A percentile compares a stretch with the other conserved stretches of the same genome.
phyloP scores from a whole-genome alignment of 2,329 filamentous ascomycete genomes.

The Niveomyces coronatus region DNA sequence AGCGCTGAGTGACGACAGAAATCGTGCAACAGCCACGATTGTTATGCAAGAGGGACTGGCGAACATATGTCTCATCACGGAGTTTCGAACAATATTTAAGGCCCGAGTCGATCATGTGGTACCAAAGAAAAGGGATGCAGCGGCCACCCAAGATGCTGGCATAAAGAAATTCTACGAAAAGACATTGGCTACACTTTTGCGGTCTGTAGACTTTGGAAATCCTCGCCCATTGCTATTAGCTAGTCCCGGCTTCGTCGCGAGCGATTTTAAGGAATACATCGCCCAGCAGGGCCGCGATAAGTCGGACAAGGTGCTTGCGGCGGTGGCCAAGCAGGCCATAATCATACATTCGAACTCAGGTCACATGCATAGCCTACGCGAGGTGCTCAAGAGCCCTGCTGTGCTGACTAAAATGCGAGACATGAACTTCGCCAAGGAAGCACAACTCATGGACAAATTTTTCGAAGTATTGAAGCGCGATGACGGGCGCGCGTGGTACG shows the following conservation, averaged over 20 bases:
- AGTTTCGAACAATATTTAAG: slow-evolving; percentile 67
- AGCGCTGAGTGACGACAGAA: slow-evolving; percentile 66
- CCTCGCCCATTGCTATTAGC: slow-evolving; percentile 71
- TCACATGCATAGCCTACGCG: slow-evolving; percentile 76
- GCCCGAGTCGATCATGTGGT: slow-evolving; percentile 50
- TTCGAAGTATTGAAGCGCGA: slow-evolving; percentile 68
- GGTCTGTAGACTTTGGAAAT: slow-evolving; percentile 64
- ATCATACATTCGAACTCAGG: slow-evolving; percentile 80
- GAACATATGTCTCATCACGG: slow-evolving; percentile 74
- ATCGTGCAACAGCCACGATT: slow-evolving; percentile 77
- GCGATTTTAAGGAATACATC: slow-evolving; percentile 67
- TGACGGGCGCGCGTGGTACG: slow-evolving; percentile 86
- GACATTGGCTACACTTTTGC: slow-evolving; percentile 62
- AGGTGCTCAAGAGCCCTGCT: slow-evolving; percentile 73
- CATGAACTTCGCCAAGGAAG: slow-evolving; percentile 81
- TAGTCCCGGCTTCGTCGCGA: slow-evolving; percentile 78
- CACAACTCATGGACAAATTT: slow-evolving; percentile 75
- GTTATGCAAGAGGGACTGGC: slow-evolving; percentile 87
- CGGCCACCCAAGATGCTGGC: slow-evolving; percentile 57
- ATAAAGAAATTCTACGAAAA: slow-evolving; percentile 67
- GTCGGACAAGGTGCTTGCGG: slow-evolving; percentile 58
- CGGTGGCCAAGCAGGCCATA: slow-evolving; percentile 50
- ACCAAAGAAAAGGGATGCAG: slow-evolving; percentile 56
- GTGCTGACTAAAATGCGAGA: slow-evolving; percentile 70
- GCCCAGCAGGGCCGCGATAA: slow-evolving; percentile 47